Conservation (phyloP, 2,329 filamentous ascomycete species). For the Phialophora expanda region DNA sequence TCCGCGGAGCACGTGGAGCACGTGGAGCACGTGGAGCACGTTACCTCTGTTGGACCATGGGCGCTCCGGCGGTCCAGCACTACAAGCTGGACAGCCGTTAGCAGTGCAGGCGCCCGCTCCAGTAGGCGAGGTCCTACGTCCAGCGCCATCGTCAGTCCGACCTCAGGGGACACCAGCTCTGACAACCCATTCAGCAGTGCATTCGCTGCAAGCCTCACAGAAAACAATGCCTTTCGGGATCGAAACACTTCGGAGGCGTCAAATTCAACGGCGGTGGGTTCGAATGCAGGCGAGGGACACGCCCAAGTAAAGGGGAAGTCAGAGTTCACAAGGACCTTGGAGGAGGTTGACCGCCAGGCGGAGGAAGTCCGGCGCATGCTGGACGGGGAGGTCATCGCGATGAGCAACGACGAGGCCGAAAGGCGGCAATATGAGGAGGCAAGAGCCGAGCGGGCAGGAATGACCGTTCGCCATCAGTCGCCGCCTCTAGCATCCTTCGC, state of each 20-base stretch:
- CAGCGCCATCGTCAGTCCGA: neutral
- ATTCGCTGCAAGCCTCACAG: neutral
- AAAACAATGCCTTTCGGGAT: neutral
- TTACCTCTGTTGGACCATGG: slow-evolving; percentile 11
- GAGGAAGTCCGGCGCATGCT: slow-evolving; percentile 3
- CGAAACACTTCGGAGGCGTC: neutral
- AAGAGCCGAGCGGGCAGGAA: neutral
- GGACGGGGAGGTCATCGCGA: neutral
- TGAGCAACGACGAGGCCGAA: neutral
- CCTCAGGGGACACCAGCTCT: neutral
- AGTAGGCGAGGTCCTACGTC: slow-evolving; percentile 8
- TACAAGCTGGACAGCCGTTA: slow-evolving; percentile 10
- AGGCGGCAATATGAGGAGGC: neutral
- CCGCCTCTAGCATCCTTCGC: neutral
- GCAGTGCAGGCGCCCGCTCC: neutral
- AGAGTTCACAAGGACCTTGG: slow-evolving; percentile 8
- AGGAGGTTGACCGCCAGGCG: slow-evolving; percentile 10
- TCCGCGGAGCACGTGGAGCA: slow-evolving; percentile 5
- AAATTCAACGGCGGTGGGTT: neutral
- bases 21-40: slow-evolving; percentile 3
- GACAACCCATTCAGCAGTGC: neutral
- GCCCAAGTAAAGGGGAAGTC: neutral
- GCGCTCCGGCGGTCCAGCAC: slow-evolving; percentile 2
- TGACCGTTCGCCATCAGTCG: neutral
- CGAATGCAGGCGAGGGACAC: neutral